Evolutionary conservation across 2,329 filamentous ascomycete genomes (phyloP).

Genomic region (Botrytis aclada): DNA sequence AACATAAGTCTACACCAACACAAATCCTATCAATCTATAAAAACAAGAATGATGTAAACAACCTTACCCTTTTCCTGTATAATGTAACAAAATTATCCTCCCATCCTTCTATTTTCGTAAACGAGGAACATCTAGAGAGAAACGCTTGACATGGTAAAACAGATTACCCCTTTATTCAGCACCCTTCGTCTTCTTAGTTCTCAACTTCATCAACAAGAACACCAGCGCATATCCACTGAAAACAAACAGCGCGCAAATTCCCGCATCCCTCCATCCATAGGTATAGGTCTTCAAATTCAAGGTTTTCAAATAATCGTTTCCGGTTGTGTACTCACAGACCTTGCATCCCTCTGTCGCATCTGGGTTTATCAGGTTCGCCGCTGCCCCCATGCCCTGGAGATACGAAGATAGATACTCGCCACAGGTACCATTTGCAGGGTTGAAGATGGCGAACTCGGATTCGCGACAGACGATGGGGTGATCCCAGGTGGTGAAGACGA

Average conservation of each 20-base stretch:
- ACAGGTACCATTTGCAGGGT: conserved; percentile 52
- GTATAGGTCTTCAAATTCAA: conserved; percentile 60
- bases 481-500: conserved; percentile 51
- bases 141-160: not conserved
- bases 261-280: conserved; percentile 66
- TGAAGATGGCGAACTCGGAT: conserved; percentile 48
- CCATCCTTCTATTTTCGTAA: not conserved
- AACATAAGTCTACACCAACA: not conserved
- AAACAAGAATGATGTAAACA: not conserved
- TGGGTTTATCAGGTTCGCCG: conserved; percentile 57
- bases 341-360: conserved; percentile 53
- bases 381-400: conserved; percentile 45
- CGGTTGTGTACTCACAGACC: conserved; percentile 59
- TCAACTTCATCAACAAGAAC: conserved; percentile 48
- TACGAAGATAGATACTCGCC: conserved; percentile 55
- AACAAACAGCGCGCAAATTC: conserved; percentile 45
- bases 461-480: conserved; percentile 46
- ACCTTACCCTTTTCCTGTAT: not conserved
- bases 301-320: conserved; percentile 57
- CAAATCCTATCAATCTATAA: not conserved
- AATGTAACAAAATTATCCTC: not conserved
- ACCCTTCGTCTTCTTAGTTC: conserved; percentile 48
- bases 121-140: not conserved
- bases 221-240: conserved; percentile 44
- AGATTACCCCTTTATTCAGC: conserved; percentile 31